These are phyloP conservation scores for Cyclanthera cordifolia DNA, from an alignment of 306 rosid species.

Conservation along the genomic window DNA sequence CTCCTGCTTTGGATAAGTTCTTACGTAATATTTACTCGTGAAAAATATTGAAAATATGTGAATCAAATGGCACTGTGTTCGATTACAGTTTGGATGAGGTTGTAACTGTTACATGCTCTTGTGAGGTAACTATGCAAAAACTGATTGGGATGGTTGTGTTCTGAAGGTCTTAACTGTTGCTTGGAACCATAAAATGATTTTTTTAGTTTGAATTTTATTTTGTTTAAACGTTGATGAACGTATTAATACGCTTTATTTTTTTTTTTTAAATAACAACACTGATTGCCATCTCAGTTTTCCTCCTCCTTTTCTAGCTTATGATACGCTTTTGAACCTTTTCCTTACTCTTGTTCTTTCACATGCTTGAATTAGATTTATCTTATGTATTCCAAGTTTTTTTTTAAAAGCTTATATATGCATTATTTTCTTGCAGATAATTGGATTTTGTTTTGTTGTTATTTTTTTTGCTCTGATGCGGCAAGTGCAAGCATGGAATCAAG, in stretches of 20 bases:
- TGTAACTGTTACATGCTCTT: not conserved
- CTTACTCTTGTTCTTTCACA: not conserved
- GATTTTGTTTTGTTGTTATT: slow-evolving; percentile 62
- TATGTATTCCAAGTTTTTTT: not conserved
- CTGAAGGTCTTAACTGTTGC: not conserved
- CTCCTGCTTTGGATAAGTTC: not conserved
- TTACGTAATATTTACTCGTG: not conserved
- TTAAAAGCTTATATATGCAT: slow-evolving; percentile 17
- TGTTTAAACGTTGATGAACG: not conserved
- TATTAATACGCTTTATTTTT: not conserved
- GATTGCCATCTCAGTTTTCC: not conserved
- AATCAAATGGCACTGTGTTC: not conserved
- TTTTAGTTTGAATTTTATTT: not conserved
- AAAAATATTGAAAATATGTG: not conserved
- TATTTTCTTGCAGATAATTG: slow-evolving; percentile 65
- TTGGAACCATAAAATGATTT: not conserved
- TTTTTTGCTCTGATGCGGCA: slow-evolving; percentile 86
- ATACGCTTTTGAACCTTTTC: not conserved
- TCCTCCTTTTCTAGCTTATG: not conserved
- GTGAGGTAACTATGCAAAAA: not conserved
- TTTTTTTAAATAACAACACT: too few relatives aligned
- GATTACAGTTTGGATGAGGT: not conserved
- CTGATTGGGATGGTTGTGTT: not conserved
- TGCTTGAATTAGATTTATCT: slow-evolving; percentile 11
- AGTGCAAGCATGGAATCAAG: slow-evolving; percentile 71